phyloP scores from a whole-genome alignment of 2,329 filamentous ascomycete species.

The Westerdykella ornata region DNA sequence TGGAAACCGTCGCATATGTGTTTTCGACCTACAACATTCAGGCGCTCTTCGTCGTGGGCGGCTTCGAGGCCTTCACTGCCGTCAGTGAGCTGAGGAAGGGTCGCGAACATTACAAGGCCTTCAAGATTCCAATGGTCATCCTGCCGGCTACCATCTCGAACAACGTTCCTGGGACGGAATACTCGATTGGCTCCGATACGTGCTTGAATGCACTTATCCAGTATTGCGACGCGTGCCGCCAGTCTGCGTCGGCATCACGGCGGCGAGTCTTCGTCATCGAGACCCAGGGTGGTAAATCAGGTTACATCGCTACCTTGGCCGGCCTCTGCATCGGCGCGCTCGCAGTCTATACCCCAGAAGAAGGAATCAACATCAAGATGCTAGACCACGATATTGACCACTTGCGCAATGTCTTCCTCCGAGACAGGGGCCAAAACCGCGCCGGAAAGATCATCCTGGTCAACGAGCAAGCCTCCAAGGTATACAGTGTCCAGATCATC shows the following conservation, averaged over 20 bases:
- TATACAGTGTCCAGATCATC: constrained; percentile 88
- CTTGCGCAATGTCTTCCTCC: constrained; percentile 74
- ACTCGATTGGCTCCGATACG: constrained; percentile 92
- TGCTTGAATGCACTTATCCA: constrained; percentile 90
- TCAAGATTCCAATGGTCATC: constrained; percentile 87
- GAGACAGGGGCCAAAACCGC: constrained; percentile 79
- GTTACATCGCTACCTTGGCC: constrained; percentile 85
- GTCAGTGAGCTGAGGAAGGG: constrained; percentile 81
- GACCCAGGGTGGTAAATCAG: constrained; percentile 89
- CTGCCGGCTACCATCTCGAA: constrained; percentile 97
- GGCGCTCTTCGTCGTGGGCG: constrained; percentile 83
- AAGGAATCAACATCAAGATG: constrained; percentile 91
- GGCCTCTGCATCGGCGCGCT: constrained; percentile 87
- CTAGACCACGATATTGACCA: constrained; percentile 83
- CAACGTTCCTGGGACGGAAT: constrained; percentile 96
- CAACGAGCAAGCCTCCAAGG: constrained; percentile 85
- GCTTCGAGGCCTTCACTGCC: constrained; percentile 94
- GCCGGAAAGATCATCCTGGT: constrained; percentile 93
- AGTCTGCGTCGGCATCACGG: constrained; percentile 88
- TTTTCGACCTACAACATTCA: constrained; percentile 86
- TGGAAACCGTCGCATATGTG: constrained; percentile 72
- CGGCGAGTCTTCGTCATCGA: constrained; percentile 96
- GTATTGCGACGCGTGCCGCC: constrained; percentile 96
- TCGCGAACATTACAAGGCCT: constrained; percentile 67
- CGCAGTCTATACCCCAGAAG: constrained; percentile 93